A percentile compares a stretch with the other conserved stretches of the same genome.
These are phyloP conservation scores for Neurospora sp. DNA, from an alignment of 495 filamentous ascomycete genomes.

Conservation along the genomic window DNA sequence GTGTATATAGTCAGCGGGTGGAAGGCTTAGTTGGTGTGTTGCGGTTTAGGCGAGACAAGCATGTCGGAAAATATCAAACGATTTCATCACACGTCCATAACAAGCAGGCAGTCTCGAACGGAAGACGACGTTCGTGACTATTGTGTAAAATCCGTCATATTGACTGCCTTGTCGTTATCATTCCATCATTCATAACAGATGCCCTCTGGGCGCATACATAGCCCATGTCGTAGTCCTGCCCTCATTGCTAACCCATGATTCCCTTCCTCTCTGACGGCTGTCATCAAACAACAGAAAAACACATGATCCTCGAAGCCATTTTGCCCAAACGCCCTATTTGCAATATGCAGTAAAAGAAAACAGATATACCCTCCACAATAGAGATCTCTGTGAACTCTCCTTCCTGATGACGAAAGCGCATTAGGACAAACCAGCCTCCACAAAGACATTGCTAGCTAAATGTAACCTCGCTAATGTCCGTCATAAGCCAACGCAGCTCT, in stretches of 20 bases:
- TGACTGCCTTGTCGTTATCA: neutral
- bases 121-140: neutral
- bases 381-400: neutral
- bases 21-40: constrained; percentile 32
- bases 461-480: neutral
- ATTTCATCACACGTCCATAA: neutral
- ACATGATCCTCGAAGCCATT: neutral
- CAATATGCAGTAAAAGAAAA: neutral
- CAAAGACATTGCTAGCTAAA: neutral
- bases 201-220: neutral
- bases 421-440: neutral
- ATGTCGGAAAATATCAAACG: neutral
- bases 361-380: neutral
- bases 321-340: neutral
- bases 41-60: neutral
- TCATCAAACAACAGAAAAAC: neutral
- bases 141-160: neutral
- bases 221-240: neutral
- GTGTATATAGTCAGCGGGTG: constrained; percentile 88
- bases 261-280: neutral
- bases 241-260: neutral
- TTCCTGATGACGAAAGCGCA: neutral
- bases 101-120: neutral
- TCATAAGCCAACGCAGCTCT: neutral
- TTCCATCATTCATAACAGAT: neutral